Percentiles rank a stretch among this genome's conserved stretches.
Evolutionary conservation across 768 basidiomycete genomes (phyloP).

Genomic region (Cytidiella melzeri): DNA sequence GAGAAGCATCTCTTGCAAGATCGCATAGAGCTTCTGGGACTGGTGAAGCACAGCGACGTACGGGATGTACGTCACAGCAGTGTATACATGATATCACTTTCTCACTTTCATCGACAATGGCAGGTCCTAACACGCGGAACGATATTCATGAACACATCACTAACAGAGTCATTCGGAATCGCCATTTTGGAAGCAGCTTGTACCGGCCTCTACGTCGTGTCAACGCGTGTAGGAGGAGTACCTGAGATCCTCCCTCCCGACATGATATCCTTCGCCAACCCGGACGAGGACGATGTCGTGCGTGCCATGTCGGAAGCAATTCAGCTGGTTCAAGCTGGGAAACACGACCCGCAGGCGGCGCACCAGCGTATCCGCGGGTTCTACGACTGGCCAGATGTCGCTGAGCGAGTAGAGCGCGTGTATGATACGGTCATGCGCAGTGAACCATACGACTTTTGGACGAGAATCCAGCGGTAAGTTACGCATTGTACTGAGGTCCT

Average conservation of each 20-base stretch:
- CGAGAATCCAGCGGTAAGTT: conserved; percentile 65
- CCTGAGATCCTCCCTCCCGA: conserved; percentile 79
- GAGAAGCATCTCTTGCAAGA: conserved; percentile 89
- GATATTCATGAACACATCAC: conserved; percentile 91
- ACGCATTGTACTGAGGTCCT: neutral
- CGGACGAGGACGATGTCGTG: conserved; percentile 90
- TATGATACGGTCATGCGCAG: conserved; percentile 64
- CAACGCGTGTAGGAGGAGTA: conserved; percentile 91
- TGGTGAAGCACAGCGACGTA: conserved; percentile 79
- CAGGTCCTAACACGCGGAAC: conserved; percentile 83
- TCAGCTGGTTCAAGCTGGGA: conserved; percentile 52
- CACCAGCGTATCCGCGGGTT: conserved; percentile 76
- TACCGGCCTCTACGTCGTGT: conserved; percentile 89
- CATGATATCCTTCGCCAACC: conserved; percentile 92
- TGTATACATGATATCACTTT: neutral
- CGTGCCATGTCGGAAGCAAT: conserved; percentile 81
- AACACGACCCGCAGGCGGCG: conserved; percentile 69
- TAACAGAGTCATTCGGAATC: conserved; percentile 96
- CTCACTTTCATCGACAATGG: neutral
- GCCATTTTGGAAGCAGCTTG: conserved; percentile 97
- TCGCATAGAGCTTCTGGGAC: conserved; percentile 83
- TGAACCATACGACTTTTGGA: conserved; percentile 64
- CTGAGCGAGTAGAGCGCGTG: conserved; percentile 76
- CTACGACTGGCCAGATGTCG: conserved; percentile 82
- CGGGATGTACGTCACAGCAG: conserved; percentile 47